Percentiles rank a stretch among this genome's conserved stretches.
Evolutionary conservation across 371 early-diverging fungal species (phyloP).

Genomic region (Apophysomyces elegans): DNA sequence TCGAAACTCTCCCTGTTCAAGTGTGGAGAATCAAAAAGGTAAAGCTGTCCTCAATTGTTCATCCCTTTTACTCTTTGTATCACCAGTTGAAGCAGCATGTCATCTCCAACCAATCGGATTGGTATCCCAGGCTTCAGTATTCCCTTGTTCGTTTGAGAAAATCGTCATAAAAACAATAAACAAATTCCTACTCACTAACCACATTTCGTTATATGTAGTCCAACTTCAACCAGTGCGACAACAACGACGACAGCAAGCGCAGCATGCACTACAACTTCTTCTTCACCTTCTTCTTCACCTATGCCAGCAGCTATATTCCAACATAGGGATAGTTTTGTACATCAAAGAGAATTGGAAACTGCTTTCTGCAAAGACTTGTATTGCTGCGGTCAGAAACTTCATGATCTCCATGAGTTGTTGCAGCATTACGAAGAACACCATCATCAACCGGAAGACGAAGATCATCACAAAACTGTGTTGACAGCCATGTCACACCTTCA

Average conservation of each 20-base stretch:
- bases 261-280: background rate
- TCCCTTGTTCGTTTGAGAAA: background rate
- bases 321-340: slow-evolving; percentile 71
- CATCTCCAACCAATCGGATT: slow-evolving; percentile 9
- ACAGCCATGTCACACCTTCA: slow-evolving; percentile 35
- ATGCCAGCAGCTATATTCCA: slow-evolving; percentile 16
- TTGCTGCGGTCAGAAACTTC: slow-evolving; percentile 87
- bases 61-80: slow-evolving; percentile 1
- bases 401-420: slow-evolving; percentile 87
- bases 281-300: background rate
- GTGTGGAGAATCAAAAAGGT: no score
- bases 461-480: slow-evolving; percentile 43
- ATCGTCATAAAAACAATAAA: background rate
- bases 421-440: slow-evolving; percentile 94
- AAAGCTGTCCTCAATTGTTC: background rate
- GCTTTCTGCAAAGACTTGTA: slow-evolving; percentile 88
- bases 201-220: background rate
- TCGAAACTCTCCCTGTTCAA: no score
- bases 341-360: slow-evolving; percentile 81
- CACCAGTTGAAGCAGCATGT: background rate
- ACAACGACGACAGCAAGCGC: background rate
- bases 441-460: slow-evolving; percentile 79
- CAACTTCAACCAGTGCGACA: background rate
- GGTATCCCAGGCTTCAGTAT: slow-evolving; percentile 4
- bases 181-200: background rate